Conservation (phyloP, 1,139 yeast species). For the Candida sanyaensis region DNA sequence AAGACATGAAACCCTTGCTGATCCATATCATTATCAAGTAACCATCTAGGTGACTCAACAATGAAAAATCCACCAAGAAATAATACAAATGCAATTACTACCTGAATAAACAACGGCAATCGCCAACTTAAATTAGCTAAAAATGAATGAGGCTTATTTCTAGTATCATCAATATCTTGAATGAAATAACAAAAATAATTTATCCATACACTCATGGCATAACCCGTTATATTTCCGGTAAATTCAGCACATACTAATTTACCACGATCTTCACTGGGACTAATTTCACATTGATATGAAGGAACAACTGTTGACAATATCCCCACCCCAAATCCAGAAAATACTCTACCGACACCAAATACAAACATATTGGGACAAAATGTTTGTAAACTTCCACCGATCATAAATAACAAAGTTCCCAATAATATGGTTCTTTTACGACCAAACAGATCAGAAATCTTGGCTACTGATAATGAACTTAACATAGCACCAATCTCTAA, state of each 20-base stretch:
- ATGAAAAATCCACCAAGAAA: conserved; percentile 54
- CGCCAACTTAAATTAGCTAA: conserved; percentile 55
- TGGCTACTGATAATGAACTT: conserved; percentile 49
- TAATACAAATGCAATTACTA: conserved; percentile 43
- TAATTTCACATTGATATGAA: conserved; percentile 56
- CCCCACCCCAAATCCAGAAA: conserved; percentile 57
- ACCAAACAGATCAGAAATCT: conserved; percentile 47
- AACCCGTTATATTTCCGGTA: conserved; percentile 55
- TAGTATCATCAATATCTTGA: conserved; percentile 43
- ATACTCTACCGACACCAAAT: conserved; percentile 51
- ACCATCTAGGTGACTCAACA: conserved; percentile 59
- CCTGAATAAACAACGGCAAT: conserved; percentile 52
- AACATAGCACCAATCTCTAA: conserved; percentile 56
- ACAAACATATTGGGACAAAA: conserved; percentile 44
- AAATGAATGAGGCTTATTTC: conserved; percentile 36
- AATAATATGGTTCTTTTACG: conserved; percentile 49
- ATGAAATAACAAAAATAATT: conserved; percentile 54
- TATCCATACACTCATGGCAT: conserved; percentile 56
- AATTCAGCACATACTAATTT: conserved; percentile 56
- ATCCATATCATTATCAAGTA: conserved; percentile 51
- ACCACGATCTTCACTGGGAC: conserved; percentile 58
- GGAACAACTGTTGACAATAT: conserved; percentile 55
- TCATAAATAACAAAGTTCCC: conserved; percentile 51
- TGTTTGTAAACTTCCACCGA: conserved; percentile 53
- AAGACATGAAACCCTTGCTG: conserved; percentile 67